A percentile compares a stretch with the other conserved stretches of the same genome.
These are phyloP conservation scores for Pichia gijzeniarum DNA, from an alignment of 805 yeast genomes.

Conservation along the genomic window DNA sequence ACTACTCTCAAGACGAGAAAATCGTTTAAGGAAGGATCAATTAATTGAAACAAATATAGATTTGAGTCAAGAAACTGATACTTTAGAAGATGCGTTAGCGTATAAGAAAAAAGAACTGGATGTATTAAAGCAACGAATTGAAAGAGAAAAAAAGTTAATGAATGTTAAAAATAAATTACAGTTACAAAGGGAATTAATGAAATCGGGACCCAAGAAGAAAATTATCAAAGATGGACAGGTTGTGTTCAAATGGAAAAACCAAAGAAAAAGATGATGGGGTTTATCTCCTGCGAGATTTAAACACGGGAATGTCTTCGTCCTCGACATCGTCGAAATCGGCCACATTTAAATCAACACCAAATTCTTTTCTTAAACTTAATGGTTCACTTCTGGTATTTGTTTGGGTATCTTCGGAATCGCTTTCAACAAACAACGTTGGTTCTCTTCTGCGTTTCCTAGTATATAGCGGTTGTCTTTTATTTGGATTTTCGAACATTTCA, in stretches of 20 bases:
- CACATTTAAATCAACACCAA: neutral
- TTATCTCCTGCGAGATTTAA: constrained; percentile 23
- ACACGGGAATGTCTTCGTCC: constrained; percentile 28
- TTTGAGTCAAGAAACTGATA: constrained; percentile 23
- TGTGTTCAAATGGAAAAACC: constrained; percentile 78
- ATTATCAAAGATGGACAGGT: constrained; percentile 58
- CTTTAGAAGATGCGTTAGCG: constrained; percentile 15
- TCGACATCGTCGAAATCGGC: constrained; percentile 1
- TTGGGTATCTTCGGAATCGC: constrained; percentile 12
- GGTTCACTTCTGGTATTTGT: neutral
- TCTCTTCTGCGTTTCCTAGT: constrained; percentile 6
- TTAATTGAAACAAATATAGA: constrained; percentile 29
- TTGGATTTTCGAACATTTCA: constrained; percentile 3
- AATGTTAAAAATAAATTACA: constrained; percentile 70
- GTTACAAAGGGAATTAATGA: constrained; percentile 80
- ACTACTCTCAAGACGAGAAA: constrained; percentile 58
- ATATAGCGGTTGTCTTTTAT: too few relatives aligned
- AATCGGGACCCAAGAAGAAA: constrained; percentile 82
- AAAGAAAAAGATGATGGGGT: constrained; percentile 46
- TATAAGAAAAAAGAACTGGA: constrained; percentile 52
- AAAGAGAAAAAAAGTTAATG: constrained; percentile 61
- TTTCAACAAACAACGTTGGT: constrained; percentile 10
- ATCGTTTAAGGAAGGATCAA: constrained; percentile 61
- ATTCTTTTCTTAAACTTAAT: neutral
- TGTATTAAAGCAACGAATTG: constrained; percentile 55